Evolutionary conservation across 225 moss, liverwort and hornwort species (phyloP), one percentile per base, ranked within the genome.

Genomic region (Physcomitrellopsis africana): DNA sequence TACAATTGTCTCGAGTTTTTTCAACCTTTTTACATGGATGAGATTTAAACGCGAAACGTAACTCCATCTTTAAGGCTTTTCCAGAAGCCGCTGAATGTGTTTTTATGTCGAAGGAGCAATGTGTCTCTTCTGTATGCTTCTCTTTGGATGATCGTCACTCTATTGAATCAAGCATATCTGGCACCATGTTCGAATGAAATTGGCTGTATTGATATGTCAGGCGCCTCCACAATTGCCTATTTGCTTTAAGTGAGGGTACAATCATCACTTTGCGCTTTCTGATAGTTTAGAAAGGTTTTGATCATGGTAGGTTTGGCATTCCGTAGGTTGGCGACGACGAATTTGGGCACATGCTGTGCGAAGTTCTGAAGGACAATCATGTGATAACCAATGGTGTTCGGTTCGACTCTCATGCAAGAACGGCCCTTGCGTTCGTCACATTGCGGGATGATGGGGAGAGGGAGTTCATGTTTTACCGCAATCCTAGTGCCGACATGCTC

Each of bases 401-500:
- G 8, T 96, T 92, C 56, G 96, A 96, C 76, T 52, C 85, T 17
- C 76, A 86, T 1, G 96, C 96, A 26, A 80, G 96, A 70, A 96
- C 96, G 46, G 96, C 96, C 17, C 74, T 96, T 47, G 96, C 94
- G 18, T 96, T 96, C 69, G 96, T 96, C 17, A 96, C 96, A 51
- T 81, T 96, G 58, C 82, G 86, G 68, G 84, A 80, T 11, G 94
- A 96, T 75, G 96, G 96, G 55, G 96, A 96, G 82, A 81, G 96
- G 3, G 96, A 96, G 78, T 96, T 96, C 52, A 96, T 94, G 94
- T 96, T 96, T 72, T 94, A 92, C 83, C 89, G 94, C 32, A 96
- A 96, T 66, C 96, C 96, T 9, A 94, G 94, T 84, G 96, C 96
- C 65, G 96, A 96, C 45, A 96, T 96, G 96, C 85, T 94, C n/a